A percentile compares a stretch with the other conserved stretches of the same genome.
phyloP scores from a whole-genome alignment of 345 rosid genomes.

The Eucalyptus sp. region DNA sequence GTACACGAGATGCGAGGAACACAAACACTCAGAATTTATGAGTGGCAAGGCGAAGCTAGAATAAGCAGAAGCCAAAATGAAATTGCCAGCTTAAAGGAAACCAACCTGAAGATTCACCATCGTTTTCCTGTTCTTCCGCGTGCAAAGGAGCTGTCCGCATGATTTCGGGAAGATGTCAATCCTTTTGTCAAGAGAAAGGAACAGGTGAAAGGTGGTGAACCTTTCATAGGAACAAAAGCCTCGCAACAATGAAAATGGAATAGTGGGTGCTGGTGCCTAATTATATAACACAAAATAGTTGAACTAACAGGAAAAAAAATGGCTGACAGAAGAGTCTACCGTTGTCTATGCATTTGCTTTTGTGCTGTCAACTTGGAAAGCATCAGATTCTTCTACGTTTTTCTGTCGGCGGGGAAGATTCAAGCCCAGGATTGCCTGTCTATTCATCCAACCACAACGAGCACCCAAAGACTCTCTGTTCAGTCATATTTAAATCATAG shows the following conservation, averaged over 20 bases:
- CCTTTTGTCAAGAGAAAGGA: not conserved
- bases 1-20: not conserved
- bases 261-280: not conserved
- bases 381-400: not conserved
- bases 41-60: not conserved
- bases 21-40: not conserved
- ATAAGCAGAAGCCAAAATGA: not conserved
- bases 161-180: not conserved
- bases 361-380: not conserved
- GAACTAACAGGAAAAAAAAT: not conserved
- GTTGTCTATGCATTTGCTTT: not conserved
- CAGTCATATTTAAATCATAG: not conserved
- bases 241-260: not conserved
- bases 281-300: not conserved
- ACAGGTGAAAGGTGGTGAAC: not conserved
- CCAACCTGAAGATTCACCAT: not conserved
- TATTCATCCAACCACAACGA: not conserved
- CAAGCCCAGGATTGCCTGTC: not conserved
- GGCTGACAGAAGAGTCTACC: not conserved
- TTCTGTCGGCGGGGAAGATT: not conserved
- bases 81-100: not conserved
- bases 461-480: not conserved
- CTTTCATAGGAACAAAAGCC: not conserved
- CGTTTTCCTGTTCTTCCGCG: not conserved
- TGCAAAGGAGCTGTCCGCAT: not conserved